Base-by-base conservation (phyloP, 1,284 basidiomycete genomes). In the Puccinia triticina region DNA sequence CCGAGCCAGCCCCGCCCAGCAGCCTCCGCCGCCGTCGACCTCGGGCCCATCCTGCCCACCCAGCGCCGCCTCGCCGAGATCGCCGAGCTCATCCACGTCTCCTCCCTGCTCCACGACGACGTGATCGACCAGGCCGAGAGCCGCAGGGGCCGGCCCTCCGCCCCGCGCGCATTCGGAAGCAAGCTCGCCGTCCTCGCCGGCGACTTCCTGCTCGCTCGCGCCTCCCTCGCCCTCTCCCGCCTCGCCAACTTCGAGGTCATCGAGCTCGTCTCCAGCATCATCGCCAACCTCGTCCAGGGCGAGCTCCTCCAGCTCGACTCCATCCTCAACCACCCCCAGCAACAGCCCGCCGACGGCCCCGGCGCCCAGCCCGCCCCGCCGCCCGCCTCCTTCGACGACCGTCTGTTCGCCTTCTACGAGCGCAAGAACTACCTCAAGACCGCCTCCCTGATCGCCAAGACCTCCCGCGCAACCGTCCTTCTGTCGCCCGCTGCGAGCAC, bases 21-120 rank as follows among this genome's bases (percentile, higher is more conserved):
- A 0, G 14, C 16, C 10, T 16, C 18, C 26, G 46, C 53, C 23
- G 23, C n/a, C 34, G 16, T 46, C 43, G 10, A 23, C 12, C 66
- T 23, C 1, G 43, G 53, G 26, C 8, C 14, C 46, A 75, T 90
- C 76, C 90, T 98, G 11, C 94, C 96, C 10, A 93, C 94, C 0
- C 96, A 99, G 87, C 89, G 93, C 34, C 92, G 96, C 43, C 91
- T 99, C 34, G 96, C 96, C 1, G 94, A 96, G 86, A 97, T 99
- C 82, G 93, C 95, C 74, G 97, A 99, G 87, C 98, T 99, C 95
- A 95, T 99, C 83, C 96, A 99, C 87, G 94, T 98, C 84, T 96
- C 97, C 43, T 96, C 94, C 0, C 90, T 97, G 10, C 89, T 99
- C 23, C 97, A 99, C 87, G 95, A 99, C 90, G 94, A 95, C 85